These are phyloP conservation scores for Chenopodium quinoa DNA, from an alignment of 148 eudicot species.

Conservation along the genomic window DNA sequence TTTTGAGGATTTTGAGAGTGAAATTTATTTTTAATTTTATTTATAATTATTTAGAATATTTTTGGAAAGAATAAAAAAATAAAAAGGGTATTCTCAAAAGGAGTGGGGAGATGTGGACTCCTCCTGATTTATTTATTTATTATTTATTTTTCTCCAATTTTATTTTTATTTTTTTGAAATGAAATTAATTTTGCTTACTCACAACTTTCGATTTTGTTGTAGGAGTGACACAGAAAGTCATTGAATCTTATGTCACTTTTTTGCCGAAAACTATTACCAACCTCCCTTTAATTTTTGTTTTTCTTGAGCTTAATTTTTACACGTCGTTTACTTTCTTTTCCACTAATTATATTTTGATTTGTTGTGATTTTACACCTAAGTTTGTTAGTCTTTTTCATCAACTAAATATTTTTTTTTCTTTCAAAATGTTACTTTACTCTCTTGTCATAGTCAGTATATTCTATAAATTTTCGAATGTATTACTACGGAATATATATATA, in stretches of 20 bases:
- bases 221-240: constrained; percentile 32
- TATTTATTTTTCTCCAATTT: too few relatives aligned
- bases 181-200: not conserved
- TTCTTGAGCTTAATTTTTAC: not conserved
- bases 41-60: not conserved
- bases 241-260: constrained; percentile 21
- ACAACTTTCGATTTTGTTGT: constrained; percentile 17
- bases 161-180: too few relatives aligned
- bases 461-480: too few relatives aligned
- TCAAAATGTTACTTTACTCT: too few relatives aligned
- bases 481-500: too few relatives aligned
- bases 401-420: too few relatives aligned
- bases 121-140: not conserved
- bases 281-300: not conserved
- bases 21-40: not conserved
- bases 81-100: constrained; percentile 20
- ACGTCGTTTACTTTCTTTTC: not conserved
- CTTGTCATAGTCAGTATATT: too few relatives aligned
- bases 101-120: constrained; percentile 23
- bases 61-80: not conserved
- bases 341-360: not conserved
- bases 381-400: not conserved
- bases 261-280: not conserved
- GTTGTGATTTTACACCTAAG: not conserved
- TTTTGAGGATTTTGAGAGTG: constrained; percentile 20